Base-by-base conservation (phyloP, 768 basidiomycete species). In the Boletus tomentosulus region DNA sequence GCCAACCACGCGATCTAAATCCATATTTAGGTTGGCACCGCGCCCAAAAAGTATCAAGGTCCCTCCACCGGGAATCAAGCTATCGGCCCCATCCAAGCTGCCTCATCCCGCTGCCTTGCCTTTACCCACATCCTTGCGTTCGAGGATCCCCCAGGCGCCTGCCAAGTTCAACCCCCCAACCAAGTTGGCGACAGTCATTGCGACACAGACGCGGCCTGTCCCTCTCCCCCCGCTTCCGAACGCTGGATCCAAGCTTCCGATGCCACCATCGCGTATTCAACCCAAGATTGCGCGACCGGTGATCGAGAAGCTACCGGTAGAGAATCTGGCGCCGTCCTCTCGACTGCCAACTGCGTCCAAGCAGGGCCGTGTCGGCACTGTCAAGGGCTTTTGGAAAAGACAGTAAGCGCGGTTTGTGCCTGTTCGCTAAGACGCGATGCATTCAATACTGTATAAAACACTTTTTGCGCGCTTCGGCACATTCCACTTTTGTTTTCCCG, bases 361-460 rank as follows among this genome's bases (percentile, higher is more conserved):
- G 42, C 46, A 41, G 13, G 15, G 52, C 6, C 66, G 66, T 11
- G 56, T 57, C 44, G 58, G 46, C 33, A 70, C 69, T 22, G 67
- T 68, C 53, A 70, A 45, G 39, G 67, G 67, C 24, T 68, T 69
- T 57, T 71, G 69, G 67, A 68, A 62, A 42, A 56, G 64, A 51
- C 59, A 60, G 27, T 70, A 39, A 52, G 44, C 39, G 30, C 22
- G 19, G 28, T 39, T 1, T 3, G 12, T 22, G 10, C n/a, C 37
- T 28, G 4, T 19, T 41, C 2, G 30, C 11, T 4, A 19, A 27
- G 15, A 19, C 4, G 6, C 10, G 12, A 33, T 11, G 12, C 31
- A 33, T 33, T 33, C 31, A 12, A 33, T 5, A 33, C 6, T 38
- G 37, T 38, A 38, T 9, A 15, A 38, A 35, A 35, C 35, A 35